Evolutionary conservation across 2,329 filamentous ascomycete species (phyloP).

Genomic region (Monilinia laxa): DNA sequence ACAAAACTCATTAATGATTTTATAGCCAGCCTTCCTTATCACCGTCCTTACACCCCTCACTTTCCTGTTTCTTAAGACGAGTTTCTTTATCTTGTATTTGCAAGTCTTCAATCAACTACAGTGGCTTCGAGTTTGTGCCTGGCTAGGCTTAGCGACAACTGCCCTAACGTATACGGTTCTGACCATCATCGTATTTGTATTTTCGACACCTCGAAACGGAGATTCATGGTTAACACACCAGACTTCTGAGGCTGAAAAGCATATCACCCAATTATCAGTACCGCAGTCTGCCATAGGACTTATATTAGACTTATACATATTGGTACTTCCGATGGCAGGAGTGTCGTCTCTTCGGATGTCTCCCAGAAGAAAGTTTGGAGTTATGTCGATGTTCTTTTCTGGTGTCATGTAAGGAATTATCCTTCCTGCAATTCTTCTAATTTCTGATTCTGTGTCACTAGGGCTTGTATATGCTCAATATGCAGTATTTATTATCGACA

Average conservation of each 20-base stretch:
- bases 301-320: conserved; percentile 11
- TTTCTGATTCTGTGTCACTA: not conserved
- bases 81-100: conserved; percentile 7
- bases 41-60: not conserved
- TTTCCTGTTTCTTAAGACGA: conserved; percentile 8
- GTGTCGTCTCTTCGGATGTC: not conserved
- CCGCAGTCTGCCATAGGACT: conserved; percentile 2
- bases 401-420: not conserved
- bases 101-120: conserved; percentile 1
- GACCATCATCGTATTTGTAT: conserved; percentile 4
- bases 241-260: not conserved
- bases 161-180: conserved; percentile 1
- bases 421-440: not conserved
- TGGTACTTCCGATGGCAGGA: not conserved
- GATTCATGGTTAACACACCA: not conserved
- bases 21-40: not conserved
- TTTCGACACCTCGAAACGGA: not conserved
- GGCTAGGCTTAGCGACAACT: not conserved
- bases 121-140: conserved; percentile 10
- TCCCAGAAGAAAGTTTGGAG: not conserved
- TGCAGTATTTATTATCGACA: conserved; percentile 5
- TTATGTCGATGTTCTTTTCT: conserved; percentile 11
- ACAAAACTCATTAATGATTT: not conserved
- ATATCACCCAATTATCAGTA: not conserved
- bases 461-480: conserved; percentile 4